These are phyloP conservation scores for Chytriomyces hyalinus DNA, from an alignment of 192 early-diverging fungal species.

Conservation along the genomic window DNA sequence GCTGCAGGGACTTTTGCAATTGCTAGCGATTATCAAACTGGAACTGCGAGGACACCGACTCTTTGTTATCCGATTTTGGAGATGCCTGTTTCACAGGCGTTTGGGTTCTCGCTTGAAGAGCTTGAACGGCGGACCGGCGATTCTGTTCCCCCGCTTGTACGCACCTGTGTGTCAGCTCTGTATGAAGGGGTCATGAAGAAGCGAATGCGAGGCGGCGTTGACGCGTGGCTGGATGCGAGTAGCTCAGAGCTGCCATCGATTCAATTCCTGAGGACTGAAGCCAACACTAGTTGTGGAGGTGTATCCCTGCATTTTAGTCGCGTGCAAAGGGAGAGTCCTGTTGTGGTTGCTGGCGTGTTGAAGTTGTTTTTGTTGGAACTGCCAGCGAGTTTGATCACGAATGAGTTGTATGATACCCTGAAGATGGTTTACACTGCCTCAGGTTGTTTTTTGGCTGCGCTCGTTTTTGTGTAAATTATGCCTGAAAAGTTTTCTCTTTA, in stretches of 20 bases:
- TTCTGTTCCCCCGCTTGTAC: slow-evolving; percentile 38
- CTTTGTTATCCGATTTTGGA: background rate
- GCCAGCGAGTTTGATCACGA: slow-evolving; percentile 34
- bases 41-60: slow-evolving; percentile 30
- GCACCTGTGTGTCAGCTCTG: slow-evolving; percentile 36
- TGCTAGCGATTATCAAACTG: slow-evolving; percentile 36
- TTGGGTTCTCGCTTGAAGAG: slow-evolving; percentile 43
- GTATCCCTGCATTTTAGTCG: slow-evolving; percentile 7
- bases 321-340: slow-evolving; percentile 16
- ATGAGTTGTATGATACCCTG: slow-evolving; percentile 41
- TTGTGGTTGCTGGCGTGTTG: slow-evolving; percentile 42
- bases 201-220: slow-evolving; percentile 29
- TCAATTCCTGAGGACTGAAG: slow-evolving; percentile 47
- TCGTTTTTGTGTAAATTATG: background rate
- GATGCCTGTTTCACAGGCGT: slow-evolving; percentile 34
- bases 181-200: slow-evolving; percentile 28
- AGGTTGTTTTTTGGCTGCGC: slow-evolving; percentile 29
- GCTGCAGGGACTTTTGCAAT: slow-evolving; percentile 26
- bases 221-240: slow-evolving; percentile 45
- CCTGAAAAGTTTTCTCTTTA: background rate
- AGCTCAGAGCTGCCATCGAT: slow-evolving; percentile 39
- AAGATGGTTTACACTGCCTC: slow-evolving; percentile 39
- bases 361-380: slow-evolving; percentile 45
- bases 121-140: slow-evolving; percentile 24
- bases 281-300: slow-evolving; percentile 22